phyloP scores from a whole-genome alignment of 2,329 filamentous ascomycete species.

The Fusarium zealandicum region DNA sequence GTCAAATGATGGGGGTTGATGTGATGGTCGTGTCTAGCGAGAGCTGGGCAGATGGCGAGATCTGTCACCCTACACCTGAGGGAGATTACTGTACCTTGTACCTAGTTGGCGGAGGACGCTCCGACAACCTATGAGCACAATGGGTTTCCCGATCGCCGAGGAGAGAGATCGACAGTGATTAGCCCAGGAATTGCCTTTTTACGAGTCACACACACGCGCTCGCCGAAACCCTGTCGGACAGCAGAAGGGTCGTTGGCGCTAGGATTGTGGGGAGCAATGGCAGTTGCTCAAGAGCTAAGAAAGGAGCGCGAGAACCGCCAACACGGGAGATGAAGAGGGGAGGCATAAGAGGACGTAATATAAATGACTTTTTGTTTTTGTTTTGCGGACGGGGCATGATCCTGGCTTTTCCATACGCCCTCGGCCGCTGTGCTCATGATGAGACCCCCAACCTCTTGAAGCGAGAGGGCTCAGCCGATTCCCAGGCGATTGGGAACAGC shows the following conservation, averaged over 20 bases:
- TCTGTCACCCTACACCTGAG: slow-evolving; percentile 1
- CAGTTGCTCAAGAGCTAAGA: neutral
- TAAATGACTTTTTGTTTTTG: slow-evolving; percentile 12
- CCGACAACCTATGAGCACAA: slow-evolving; percentile 1
- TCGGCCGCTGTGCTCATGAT: slow-evolving; percentile 9
- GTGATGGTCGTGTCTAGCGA: neutral
- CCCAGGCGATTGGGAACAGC: slow-evolving; percentile 38
- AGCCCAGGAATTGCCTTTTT: slow-evolving; percentile 7
- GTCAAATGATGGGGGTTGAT: neutral
- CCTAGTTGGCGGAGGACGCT: neutral
- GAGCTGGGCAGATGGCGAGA: neutral
- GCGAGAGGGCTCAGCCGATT: slow-evolving; percentile 29
- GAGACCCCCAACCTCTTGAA: slow-evolving; percentile 13
- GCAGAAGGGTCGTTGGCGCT: slow-evolving; percentile 16
- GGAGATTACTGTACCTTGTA: no score
- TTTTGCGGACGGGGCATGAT: slow-evolving; percentile 4
- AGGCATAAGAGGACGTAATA: slow-evolving; percentile 1
- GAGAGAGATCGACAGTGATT: slow-evolving; percentile 8
- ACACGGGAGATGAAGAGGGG: neutral
- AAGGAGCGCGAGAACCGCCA: slow-evolving; percentile 1
- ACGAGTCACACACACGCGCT: slow-evolving; percentile 8
- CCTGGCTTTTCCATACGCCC: neutral
- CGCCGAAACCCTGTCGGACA: slow-evolving; percentile 12
- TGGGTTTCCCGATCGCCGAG: neutral
- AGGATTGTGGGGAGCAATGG: neutral